A percentile compares a stretch with the other conserved stretches of the same genome.
These are phyloP conservation scores for Gaultheria prostrata DNA, from an alignment of 148 eudicot genomes.

Conservation along the genomic window DNA sequence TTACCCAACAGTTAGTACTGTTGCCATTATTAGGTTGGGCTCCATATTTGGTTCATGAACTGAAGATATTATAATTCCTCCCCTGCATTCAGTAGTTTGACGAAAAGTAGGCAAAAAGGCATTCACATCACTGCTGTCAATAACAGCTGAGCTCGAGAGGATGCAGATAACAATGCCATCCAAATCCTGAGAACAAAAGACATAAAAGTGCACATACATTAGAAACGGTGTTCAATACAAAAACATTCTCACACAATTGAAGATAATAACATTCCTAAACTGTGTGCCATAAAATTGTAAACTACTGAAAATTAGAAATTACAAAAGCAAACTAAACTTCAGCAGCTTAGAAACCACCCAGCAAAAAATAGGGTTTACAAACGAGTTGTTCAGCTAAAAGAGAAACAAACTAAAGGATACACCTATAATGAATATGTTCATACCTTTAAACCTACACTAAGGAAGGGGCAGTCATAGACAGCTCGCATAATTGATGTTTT, in stretches of 20 bases:
- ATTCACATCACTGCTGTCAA: constrained; percentile 44
- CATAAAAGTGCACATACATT: neutral
- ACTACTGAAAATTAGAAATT: neutral
- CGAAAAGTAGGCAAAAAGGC: constrained; percentile 51
- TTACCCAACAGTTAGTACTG: constrained; percentile 70
- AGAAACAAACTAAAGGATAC: neutral
- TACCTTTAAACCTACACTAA: constrained; percentile 71
- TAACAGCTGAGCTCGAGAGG: constrained; percentile 55
- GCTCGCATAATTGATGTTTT: constrained; percentile 63
- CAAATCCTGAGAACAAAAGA: constrained; percentile 45
- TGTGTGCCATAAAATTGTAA: neutral
- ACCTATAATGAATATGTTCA: neutral
- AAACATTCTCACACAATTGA: neutral
- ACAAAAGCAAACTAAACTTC: neutral
- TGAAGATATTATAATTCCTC: constrained; percentile 54
- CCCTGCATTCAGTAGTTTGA: constrained; percentile 48
- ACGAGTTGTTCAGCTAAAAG: neutral
- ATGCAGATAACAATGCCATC: constrained; percentile 59
- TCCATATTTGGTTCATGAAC: constrained; percentile 61
- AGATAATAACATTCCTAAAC: neutral
- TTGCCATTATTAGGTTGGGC: constrained; percentile 49
- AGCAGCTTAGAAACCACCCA: neutral
- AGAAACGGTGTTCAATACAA: neutral
- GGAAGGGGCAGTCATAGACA: constrained; percentile 82
- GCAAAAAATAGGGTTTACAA: neutral